Evolutionary conservation across 1,284 basidiomycete species (phyloP), one percentile per base, ranked within the genome.

Genomic region (Anthracocystis walkeri): DNA sequence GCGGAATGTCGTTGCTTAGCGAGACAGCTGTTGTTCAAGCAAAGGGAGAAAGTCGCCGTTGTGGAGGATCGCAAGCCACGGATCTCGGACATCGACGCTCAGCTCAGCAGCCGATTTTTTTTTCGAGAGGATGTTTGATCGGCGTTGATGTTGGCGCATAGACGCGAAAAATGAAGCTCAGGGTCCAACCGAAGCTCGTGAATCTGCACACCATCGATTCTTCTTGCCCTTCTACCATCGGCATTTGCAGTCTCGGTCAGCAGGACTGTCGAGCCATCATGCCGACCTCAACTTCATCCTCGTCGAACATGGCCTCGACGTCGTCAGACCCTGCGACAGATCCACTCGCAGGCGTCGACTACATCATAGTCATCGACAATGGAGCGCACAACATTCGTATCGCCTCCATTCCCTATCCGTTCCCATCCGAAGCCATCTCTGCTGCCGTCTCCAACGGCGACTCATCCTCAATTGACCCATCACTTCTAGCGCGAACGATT

Each of bases 291-390:
- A 59, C 56, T 20, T 27, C 48, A 20, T 4, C 7, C 4, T 20
- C 48, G 4, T 18, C 42, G 3, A 38, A 31, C 14, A 49, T 45
- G 20, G 55, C 57, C 3, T 16, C 50, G n/a, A 23, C 20, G 2
- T 50, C 57, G 0, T 2, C 56, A 4, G 51, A 29, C 7, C 16
- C 8, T 4, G 20, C 42, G 4, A 8, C 29, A 1, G 71, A 68
- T 14, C 58, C 61, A 8, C 54, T 74, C 10, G 50, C 58, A 14
- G 62, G 58, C 33, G 60, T 75, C 18, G 62, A 65, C 29, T 42
- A 55, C 12, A 69, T 75, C 56, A 25, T 75, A 16, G 41, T 75
- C 59, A 75, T 75, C 66, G 72, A 75, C 53, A 75, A 66, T 54
- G 72, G 72, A 44, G 72, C 72, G 35, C 66, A 75, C 20, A 65